Evolutionary conservation across 2,329 filamentous ascomycete genomes (phyloP).

Genomic region (Colletotrichum trifolii): DNA sequence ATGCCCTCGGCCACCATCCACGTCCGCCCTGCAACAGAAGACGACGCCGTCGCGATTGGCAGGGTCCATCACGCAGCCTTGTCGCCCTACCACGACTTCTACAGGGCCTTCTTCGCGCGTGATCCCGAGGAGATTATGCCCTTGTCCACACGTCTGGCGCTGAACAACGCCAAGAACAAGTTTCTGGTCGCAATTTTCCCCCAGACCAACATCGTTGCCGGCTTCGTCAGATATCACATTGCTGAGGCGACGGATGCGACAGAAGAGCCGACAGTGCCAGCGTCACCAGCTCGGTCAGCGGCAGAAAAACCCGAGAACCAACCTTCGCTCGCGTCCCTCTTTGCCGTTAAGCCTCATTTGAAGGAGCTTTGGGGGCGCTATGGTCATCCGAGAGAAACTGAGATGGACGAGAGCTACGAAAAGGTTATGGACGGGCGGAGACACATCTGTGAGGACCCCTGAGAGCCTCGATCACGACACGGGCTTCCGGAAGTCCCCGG

Average conservation of each 20-base stretch:
- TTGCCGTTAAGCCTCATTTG: conserved; percentile 35
- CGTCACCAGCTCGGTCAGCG: not conserved
- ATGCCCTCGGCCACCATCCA: not conserved
- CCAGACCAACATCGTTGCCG: conserved; percentile 21
- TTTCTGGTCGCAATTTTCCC: conserved; percentile 33
- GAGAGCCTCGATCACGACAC: not conserved
- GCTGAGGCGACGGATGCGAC: conserved; percentile 14
- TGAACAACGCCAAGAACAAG: conserved; percentile 12
- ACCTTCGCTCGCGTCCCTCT: conserved; percentile 22
- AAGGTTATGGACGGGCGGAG: conserved; percentile 32
- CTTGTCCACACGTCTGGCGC: conserved; percentile 8
- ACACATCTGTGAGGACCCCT: conserved; percentile 37
- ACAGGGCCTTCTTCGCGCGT: conserved; percentile 36
- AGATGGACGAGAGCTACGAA: conserved; percentile 39
- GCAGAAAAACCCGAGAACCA: not conserved
- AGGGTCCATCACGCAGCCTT: conserved; percentile 38
- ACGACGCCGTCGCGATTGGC: conserved; percentile 34
- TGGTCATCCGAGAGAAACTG: conserved; percentile 26
- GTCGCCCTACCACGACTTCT: conserved; percentile 36
- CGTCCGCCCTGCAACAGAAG: conserved; percentile 24
- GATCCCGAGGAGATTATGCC: conserved; percentile 34
- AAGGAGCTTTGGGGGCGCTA: conserved; percentile 40
- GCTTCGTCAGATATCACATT: conserved; percentile 33
- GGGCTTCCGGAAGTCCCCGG: not conserved
- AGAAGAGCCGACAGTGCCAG: not conserved